These are phyloP conservation scores for Globisporangium apiculatum DNA, from an alignment of 352 stramenopile species.

Conservation along the genomic window DNA sequence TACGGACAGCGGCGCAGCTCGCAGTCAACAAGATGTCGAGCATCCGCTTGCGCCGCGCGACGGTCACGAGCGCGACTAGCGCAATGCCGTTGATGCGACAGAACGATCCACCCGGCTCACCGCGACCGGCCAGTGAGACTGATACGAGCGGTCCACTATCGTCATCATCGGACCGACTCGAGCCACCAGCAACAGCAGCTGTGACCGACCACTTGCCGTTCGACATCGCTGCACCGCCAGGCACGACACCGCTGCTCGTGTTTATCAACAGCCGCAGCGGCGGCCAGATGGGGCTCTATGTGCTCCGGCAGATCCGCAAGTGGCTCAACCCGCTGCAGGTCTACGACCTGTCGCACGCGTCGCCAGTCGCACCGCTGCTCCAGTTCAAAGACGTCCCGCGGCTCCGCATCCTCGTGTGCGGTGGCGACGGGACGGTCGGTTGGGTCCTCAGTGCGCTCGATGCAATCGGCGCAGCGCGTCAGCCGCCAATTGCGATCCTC, in stretches of 20 bases:
- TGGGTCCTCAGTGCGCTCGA: slow-evolving; percentile 86
- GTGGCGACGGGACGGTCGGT: slow-evolving; percentile 91
- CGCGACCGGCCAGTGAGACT: slow-evolving; percentile 6
- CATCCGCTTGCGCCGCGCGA: slow-evolving; percentile 46
- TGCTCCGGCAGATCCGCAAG: slow-evolving; percentile 89
- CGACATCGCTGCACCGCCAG: slow-evolving; percentile 40
- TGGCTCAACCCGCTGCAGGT: slow-evolving; percentile 96
- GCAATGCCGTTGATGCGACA: slow-evolving; percentile 2
- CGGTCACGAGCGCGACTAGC: slow-evolving; percentile 15
- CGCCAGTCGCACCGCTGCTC: slow-evolving; percentile 86
- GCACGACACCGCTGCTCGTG: slow-evolving; percentile 65
- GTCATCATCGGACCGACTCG: background rate
- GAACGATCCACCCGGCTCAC: slow-evolving; percentile 1
- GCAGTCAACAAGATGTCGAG: slow-evolving; percentile 71
- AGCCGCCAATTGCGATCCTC: slow-evolving; percentile 92
- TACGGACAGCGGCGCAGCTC: slow-evolving; percentile 54
- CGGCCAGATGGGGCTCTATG: slow-evolving; percentile 88
- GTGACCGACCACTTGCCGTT: slow-evolving; percentile 31
- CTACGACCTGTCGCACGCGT: slow-evolving; percentile 91
- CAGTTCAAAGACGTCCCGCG: slow-evolving; percentile 86
- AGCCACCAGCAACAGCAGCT: background rate
- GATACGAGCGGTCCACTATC: slow-evolving; percentile 5
- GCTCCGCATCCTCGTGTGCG: slow-evolving; percentile 92
- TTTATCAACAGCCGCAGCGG: slow-evolving; percentile 96
- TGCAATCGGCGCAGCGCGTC: slow-evolving; percentile 44